Conservation (phyloP, 2,329 filamentous ascomycete genomes). For the Xylaria sp. region DNA sequence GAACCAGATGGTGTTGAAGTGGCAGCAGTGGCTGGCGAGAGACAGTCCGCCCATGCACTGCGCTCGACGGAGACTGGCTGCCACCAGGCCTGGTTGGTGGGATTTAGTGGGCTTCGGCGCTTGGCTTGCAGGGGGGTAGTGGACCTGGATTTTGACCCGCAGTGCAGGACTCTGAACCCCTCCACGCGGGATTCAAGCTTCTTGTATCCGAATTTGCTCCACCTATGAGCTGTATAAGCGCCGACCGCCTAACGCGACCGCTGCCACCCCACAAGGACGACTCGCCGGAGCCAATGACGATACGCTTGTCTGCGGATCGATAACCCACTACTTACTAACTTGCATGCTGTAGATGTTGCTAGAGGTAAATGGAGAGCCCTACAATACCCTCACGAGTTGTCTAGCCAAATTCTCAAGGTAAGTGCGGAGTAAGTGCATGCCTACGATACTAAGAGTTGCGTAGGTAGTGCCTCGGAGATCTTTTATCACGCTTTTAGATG, state of each 20-base stretch:
- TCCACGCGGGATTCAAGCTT: slow-evolving; percentile 15
- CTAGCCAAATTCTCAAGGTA: too few relatives aligned
- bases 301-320: slow-evolving; percentile 9
- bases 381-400: not conserved
- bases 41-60: slow-evolving; percentile 1
- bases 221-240: slow-evolving; percentile 47
- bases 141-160: slow-evolving; percentile 3
- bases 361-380: not conserved
- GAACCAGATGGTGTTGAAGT: slow-evolving; percentile 17
- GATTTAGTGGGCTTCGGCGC: slow-evolving; percentile 34
- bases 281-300: slow-evolving; percentile 32
- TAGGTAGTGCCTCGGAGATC: not conserved
- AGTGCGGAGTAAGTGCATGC: not conserved
- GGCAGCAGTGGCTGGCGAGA: slow-evolving; percentile 14
- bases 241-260: slow-evolving; percentile 48
- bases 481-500: not conserved
- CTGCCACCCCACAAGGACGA: slow-evolving; percentile 19
- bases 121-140: slow-evolving; percentile 34
- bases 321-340: not conserved
- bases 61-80: not conserved
- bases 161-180: not conserved
- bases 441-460: too few relatives aligned
- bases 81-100: slow-evolving; percentile 29
- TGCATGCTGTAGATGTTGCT: too few relatives aligned
- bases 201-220: not conserved